Base-by-base conservation (phyloP, 2,329 filamentous ascomycete species). In the Talaromyces sp. region DNA sequence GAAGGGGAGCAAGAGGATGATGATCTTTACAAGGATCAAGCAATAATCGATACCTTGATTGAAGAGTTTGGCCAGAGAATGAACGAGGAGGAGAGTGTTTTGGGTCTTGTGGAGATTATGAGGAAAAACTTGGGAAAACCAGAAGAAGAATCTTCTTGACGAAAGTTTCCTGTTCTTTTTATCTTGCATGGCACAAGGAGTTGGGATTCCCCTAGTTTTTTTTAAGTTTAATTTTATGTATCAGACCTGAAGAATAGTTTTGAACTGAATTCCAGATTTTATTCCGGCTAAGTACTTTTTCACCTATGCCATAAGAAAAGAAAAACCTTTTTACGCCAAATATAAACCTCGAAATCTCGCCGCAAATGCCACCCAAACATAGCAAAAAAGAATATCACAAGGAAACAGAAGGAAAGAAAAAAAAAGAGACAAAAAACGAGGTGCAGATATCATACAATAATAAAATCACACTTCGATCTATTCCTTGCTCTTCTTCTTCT, bases 401-500 rank as follows among this genome's bases (percentile, higher is more conserved):
- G 65, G 66, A 63, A 65, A 65, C 64, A 65, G 66, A 66, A 59
- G 63, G 62, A 68, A 72, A 71, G 64, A 58, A 63, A 62, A 68
- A 72, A 71, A 65, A 67, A 65, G 63, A 67, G 68, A 58, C 65
- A 68, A 66, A 67, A 58, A 65, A 69, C 67, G 68, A 70, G 67
- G 65, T 67, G 67, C 70, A 75, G 72, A 76, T 77, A 78, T 78
- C 75, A 77, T 78, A 78, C 75, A 78, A 69, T 71, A 67, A 65
- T 58, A 60, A 60, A 70, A 63, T 19, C 19, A 47, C 65, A 65
- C 62, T 65, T 66, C 62, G 44, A 28, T 55, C 56, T 59, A 69
- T 71, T 69, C 71, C 81, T 88, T 88, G 72, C 82, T 80, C 77
- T 86, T 85, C 75, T 76, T 75, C 70, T 79, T 80, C 66, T 78